A percentile compares a stretch with the other conserved stretches of the same genome.
Evolutionary conservation across 768 basidiomycete genomes (phyloP).

Genomic region (Leucocoprinus birnbaumii): DNA sequence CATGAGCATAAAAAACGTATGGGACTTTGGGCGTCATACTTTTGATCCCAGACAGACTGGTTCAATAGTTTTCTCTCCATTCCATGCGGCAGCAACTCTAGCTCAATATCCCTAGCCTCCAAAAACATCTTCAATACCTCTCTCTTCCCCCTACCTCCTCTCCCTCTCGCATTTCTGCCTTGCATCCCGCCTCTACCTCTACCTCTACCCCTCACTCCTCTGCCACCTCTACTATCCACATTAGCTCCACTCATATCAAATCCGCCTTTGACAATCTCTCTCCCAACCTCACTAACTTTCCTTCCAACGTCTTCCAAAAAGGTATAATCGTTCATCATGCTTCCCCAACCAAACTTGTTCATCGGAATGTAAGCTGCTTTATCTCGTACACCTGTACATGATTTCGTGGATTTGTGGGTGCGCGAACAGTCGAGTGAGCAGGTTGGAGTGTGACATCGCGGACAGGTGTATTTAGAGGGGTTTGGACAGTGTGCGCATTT

Average conservation of each 20-base stretch:
- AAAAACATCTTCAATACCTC: slow-evolving; percentile 70
- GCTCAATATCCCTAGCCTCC: slow-evolving; percentile 61
- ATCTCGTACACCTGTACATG: slow-evolving; percentile 73
- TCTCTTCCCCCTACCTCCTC: slow-evolving; percentile 49
- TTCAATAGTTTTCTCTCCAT: slow-evolving; percentile 80
- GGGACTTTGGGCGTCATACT: slow-evolving; percentile 42
- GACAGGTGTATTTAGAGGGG: slow-evolving; percentile 73
- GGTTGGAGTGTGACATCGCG: slow-evolving; percentile 65
- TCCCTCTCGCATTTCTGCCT: slow-evolving; percentile 25
- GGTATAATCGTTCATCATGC: slow-evolving; percentile 86
- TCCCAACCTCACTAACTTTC: slow-evolving; percentile 71
- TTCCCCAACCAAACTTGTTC: slow-evolving; percentile 82
- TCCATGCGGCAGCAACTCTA: slow-evolving; percentile 75
- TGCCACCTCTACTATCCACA: slow-evolving; percentile 20
- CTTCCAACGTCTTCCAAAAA: slow-evolving; percentile 84
- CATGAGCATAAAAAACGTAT: background rate
- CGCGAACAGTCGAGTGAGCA: slow-evolving; percentile 72
- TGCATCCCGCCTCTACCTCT: slow-evolving; percentile 16
- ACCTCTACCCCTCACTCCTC: slow-evolving; percentile 22
- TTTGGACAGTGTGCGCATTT: slow-evolving; percentile 16
- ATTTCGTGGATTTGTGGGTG: slow-evolving; percentile 58
- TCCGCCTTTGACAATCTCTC: slow-evolving; percentile 63
- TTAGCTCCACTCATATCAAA: slow-evolving; percentile 40
- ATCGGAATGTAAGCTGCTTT: slow-evolving; percentile 73
- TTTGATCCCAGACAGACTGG: slow-evolving; percentile 81